phyloP scores from a whole-genome alignment of 2,329 filamentous ascomycete genomes.

The Cyphellophora europaea region DNA sequence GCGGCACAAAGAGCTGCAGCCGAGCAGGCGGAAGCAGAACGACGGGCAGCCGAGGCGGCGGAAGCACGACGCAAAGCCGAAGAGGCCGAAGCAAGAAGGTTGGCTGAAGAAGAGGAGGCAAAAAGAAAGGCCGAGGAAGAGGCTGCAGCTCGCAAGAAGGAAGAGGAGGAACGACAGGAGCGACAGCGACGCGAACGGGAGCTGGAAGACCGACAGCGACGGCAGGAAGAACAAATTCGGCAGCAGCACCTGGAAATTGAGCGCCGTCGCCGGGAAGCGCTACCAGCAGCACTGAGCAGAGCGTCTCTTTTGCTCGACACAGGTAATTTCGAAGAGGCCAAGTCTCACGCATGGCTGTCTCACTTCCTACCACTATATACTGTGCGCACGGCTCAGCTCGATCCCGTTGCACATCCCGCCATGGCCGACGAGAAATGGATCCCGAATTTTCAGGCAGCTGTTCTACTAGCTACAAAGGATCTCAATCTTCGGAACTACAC shows the following conservation, averaged over 20 bases:
- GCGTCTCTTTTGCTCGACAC: constrained; percentile 36
- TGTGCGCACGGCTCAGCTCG: constrained; percentile 33
- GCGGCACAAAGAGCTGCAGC: constrained; percentile 17
- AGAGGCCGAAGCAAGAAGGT: constrained; percentile 25
- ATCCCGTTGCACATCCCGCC: constrained; percentile 27
- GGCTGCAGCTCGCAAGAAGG: constrained; percentile 29
- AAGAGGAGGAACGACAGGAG: constrained; percentile 37
- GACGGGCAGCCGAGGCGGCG: constrained; percentile 19
- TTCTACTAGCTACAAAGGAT: constrained; percentile 39
- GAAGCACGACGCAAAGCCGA: constrained; percentile 31
- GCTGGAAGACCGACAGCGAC: constrained; percentile 31
- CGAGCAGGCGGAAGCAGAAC: constrained; percentile 19
- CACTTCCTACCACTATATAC: constrained; percentile 38
- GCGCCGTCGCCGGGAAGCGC: constrained; percentile 33
- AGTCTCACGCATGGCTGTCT: constrained; percentile 32
- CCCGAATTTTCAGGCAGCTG: constrained; percentile 39
- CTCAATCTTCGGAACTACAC: constrained; percentile 38
- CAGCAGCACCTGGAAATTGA: constrained; percentile 35
- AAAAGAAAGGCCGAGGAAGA: constrained; percentile 33
- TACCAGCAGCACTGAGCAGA: constrained; percentile 35
- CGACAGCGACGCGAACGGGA: constrained; percentile 20
- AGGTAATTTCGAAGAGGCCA: constrained; percentile 31
- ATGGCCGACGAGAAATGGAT: constrained; percentile 37
- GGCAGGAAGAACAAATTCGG: constrained; percentile 30
- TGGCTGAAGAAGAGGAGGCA: constrained; percentile 19